Base-by-base conservation (phyloP, 1,284 basidiomycete species). In the Ceraceosorus guamensis region DNA sequence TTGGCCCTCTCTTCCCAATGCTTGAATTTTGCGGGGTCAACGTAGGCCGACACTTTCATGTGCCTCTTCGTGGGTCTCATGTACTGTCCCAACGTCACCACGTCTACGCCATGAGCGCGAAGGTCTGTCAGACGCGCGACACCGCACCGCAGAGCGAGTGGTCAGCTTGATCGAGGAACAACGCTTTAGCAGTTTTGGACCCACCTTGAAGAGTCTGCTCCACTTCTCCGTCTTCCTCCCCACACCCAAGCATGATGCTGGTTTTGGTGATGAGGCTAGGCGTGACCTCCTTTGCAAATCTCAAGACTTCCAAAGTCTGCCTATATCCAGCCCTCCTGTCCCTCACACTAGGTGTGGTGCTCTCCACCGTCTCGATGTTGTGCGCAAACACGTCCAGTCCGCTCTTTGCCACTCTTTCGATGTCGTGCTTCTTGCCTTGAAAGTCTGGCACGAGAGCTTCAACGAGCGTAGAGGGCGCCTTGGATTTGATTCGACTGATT, bases 81-180 rank as follows among this genome's bases (percentile, higher is more conserved):
- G 79, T 99, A 99, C 79, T 99, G 95, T 1, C 95, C 95, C 75
- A 99, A 97, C 0, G 95, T 99, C 34, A 99, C 92, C 7, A 99
- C 93, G 74, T 98, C 92, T 37, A 98, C 93, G 61, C 91, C 82
- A 41, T 84, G 81, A 62, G 85, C 86, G 45, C 93, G 85, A 3
- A 98, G 82, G 66, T 93, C 93, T 90, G 73, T 35, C n/a, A n/a
- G n/a, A n/a, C n/a, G n/a, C n/a, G n/a, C n/a, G n/a, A n/a, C n/a
- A n/a, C n/a, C n/a, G n/a, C n/a, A n/a, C n/a, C n/a, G n/a, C n/a
- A n/a, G n/a, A n/a, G 37, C 14, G 56, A 50, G 53, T 10, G 5
- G 49, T 16, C 30, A 31, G 37, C 18, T 47, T 4, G 48, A 43
- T 5, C 39, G 24, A 6, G 30, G 54, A 51, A 4, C 16, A 24